A percentile compares a stretch with the other conserved stretches of the same genome.
phyloP scores from a whole-genome alignment of 2,329 filamentous ascomycete species.

The Sporothrix pseudoabietina region DNA sequence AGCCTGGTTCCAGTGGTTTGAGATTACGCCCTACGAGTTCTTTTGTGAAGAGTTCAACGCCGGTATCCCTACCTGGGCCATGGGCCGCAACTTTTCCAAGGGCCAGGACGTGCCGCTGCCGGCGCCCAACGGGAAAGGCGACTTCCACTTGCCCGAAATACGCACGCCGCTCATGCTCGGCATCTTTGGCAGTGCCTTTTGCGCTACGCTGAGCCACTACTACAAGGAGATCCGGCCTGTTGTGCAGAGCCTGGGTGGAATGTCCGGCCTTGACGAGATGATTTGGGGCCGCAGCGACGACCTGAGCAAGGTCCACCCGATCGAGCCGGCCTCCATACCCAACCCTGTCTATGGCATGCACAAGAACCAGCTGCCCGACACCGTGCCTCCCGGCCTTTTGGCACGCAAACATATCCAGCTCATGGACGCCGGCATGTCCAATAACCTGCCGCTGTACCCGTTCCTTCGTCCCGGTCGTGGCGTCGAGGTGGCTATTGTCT shows the following conservation, averaged over 20 bases:
- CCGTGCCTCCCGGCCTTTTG: conserved; percentile 77
- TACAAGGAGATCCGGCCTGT: conserved; percentile 91
- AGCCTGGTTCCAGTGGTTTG: conserved; percentile 98
- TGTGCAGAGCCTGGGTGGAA: conserved; percentile 72
- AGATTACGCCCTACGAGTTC: conserved; percentile 91
- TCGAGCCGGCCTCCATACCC: conserved; percentile 86
- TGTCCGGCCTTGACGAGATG: conserved; percentile 76
- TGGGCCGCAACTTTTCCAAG: conserved; percentile 78
- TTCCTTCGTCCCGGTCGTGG: conserved; percentile 84
- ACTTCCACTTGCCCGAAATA: conserved; percentile 74
- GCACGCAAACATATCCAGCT: conserved; percentile 71
- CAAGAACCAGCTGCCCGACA: conserved; percentile 66
- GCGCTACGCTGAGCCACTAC: conserved; percentile 92
- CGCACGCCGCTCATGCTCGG: conserved; percentile 83
- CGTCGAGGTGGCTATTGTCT: conserved; percentile 87
- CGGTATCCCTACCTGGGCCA: conserved; percentile 91
- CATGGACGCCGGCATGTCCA: conserved; percentile 99
- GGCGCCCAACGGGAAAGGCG: conserved; percentile 47
- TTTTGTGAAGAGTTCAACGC: conserved; percentile 91
- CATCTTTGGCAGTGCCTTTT: conserved; percentile 96
- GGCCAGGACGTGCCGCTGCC: conserved; percentile 64
- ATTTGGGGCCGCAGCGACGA: conserved; percentile 82
- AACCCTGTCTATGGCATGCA: conserved; percentile 87
- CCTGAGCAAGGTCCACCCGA: conserved; percentile 87
- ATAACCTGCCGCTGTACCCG: conserved; percentile 95